Evolutionary conservation across 768 basidiomycete species (phyloP).

Genomic region (Mycena epipterygia): DNA sequence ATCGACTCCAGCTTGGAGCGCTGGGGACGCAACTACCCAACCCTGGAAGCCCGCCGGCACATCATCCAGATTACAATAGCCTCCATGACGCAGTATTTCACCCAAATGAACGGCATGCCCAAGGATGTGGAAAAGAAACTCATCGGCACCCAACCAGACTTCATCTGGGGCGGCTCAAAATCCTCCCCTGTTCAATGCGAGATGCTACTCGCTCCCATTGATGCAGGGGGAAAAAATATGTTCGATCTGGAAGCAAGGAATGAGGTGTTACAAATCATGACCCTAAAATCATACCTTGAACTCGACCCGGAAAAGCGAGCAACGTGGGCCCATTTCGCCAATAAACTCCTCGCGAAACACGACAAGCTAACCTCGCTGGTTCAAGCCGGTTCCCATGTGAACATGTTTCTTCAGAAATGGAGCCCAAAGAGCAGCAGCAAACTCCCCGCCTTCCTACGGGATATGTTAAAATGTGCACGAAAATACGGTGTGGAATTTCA

Average conservation of each 20-base stretch:
- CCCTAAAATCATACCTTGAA: constrained; percentile 40
- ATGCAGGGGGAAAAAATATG: constrained; percentile 41
- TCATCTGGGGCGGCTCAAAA: constrained; percentile 43
- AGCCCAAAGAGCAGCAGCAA: background rate
- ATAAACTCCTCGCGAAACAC: constrained; percentile 36
- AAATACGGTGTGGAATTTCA: constrained; percentile 38
- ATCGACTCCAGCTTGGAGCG: background rate
- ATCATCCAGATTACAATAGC: constrained; percentile 46
- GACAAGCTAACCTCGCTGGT: constrained; percentile 1
- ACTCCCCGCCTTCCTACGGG: constrained; percentile 30
- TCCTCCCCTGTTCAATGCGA: constrained; percentile 35
- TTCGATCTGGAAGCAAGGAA: constrained; percentile 45
- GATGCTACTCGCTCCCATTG: constrained; percentile 31
- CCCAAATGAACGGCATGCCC: constrained; percentile 54
- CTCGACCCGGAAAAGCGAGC: constrained; percentile 32
- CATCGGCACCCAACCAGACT: constrained; percentile 36
- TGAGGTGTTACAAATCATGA: constrained; percentile 43
- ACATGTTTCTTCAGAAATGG: constrained; percentile 48
- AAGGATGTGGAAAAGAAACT: constrained; percentile 35
- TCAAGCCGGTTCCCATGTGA: constrained; percentile 13
- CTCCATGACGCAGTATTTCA: constrained; percentile 50
- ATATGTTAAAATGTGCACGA: constrained; percentile 37
- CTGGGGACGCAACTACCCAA: background rate
- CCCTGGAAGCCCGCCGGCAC: background rate
- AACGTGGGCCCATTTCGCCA: constrained; percentile 46